A percentile compares a stretch with the other conserved stretches of the same genome.
These are phyloP conservation scores for Vararia minispora DNA, from an alignment of 768 basidiomycete species.

Conservation along the genomic window DNA sequence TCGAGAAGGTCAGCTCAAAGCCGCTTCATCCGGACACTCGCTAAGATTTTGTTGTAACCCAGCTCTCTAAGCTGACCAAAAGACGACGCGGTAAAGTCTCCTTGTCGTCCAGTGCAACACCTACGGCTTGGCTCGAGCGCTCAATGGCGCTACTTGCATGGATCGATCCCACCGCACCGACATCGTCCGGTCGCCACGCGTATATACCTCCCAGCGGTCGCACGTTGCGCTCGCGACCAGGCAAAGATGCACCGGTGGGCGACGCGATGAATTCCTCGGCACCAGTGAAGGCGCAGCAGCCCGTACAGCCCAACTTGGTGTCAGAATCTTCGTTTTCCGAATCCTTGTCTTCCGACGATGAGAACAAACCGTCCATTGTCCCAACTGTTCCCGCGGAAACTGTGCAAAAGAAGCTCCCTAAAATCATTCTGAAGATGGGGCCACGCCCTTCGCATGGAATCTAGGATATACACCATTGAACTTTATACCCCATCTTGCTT, in stretches of 20 bases:
- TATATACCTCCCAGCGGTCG: slow-evolving; percentile 7
- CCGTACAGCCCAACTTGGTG: background rate
- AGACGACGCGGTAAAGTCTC: slow-evolving; percentile 7
- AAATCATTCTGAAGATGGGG: slow-evolving; percentile 12
- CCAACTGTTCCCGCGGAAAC: slow-evolving; percentile 1
- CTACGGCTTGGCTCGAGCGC: slow-evolving; percentile 11
- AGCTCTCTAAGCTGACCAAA: slow-evolving; percentile 11
- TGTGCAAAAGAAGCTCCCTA: slow-evolving; percentile 10
- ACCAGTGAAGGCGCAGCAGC: slow-evolving; percentile 4
- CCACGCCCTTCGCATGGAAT: too few relatives aligned
- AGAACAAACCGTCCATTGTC: background rate
- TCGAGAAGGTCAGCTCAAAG: slow-evolving; percentile 5
- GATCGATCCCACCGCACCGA: slow-evolving; percentile 4
- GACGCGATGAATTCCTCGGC: background rate
- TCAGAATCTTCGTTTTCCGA: background rate
- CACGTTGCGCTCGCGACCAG: slow-evolving; percentile 10
- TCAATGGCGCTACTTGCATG: slow-evolving; percentile 6
- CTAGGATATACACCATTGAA: too few relatives aligned
- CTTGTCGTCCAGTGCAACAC: background rate
- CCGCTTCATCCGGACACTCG: background rate
- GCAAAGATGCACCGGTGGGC: slow-evolving; percentile 2
- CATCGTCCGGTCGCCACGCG: slow-evolving; percentile 1
- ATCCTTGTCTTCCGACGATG: background rate
- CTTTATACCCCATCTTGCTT: too few relatives aligned
- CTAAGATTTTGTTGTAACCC: too few relatives aligned